These are phyloP conservation scores for Gynochthodes officinalis DNA, from an alignment of 257 asterid species.

Conservation along the genomic window DNA sequence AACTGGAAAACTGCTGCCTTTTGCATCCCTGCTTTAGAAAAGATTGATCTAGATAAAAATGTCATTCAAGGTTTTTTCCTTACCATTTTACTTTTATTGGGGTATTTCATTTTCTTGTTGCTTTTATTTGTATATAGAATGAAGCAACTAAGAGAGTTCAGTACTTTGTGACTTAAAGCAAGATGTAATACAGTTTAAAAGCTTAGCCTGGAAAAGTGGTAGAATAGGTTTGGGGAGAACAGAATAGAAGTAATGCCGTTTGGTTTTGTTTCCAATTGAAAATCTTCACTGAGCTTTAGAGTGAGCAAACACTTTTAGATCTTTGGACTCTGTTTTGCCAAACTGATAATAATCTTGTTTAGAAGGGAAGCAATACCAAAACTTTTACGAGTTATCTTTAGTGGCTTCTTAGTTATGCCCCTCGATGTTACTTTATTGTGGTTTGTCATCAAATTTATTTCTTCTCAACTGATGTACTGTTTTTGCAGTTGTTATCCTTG, in stretches of 20 bases:
- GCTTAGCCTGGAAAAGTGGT: neutral
- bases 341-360: neutral
- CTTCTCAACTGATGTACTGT: conserved; percentile 14
- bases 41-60: conserved; percentile 78
- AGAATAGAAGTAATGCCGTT: neutral
- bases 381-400: neutral
- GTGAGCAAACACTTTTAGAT: neutral
- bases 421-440: neutral
- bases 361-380: neutral
- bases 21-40: conserved; percentile 85
- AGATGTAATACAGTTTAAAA: too few relatives aligned
- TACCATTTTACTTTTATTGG: conserved; percentile 8
- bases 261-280: neutral
- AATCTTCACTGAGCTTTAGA: neutral
- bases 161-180: neutral
- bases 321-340: neutral
- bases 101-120: neutral
- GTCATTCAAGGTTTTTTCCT: conserved; percentile 68
- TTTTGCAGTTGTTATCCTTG: conserved; percentile 71
- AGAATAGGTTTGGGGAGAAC: neutral
- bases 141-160: neutral
- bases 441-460: neutral
- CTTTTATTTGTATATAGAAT: neutral
- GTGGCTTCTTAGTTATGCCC: neutral
- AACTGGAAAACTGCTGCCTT: conserved; percentile 96